Conservation (phyloP, 2,329 filamentous ascomycete genomes). For the Leptographium radiaticola region DNA sequence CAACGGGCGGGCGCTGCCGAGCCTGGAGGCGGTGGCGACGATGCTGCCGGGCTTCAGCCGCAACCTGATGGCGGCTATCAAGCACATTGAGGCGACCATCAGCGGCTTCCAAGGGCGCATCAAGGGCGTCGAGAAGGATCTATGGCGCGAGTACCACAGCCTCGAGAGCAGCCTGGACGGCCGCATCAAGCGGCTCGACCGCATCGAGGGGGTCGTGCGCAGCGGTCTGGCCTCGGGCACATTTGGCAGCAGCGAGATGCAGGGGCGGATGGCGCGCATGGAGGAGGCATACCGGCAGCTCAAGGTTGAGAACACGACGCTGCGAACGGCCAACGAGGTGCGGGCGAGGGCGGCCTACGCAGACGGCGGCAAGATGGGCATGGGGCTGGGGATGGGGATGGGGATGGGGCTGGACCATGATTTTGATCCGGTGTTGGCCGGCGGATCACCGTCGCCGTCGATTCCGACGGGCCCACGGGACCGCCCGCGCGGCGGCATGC, state of each 20-base stretch:
- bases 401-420: slow-evolving; percentile 10
- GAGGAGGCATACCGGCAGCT: slow-evolving; percentile 50
- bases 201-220: slow-evolving; percentile 67
- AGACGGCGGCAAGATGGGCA: no score
- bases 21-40: slow-evolving; percentile 71
- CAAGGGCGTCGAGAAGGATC: slow-evolving; percentile 71
- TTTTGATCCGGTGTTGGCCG: slow-evolving; percentile 16
- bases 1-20: slow-evolving; percentile 70
- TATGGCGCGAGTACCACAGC: slow-evolving; percentile 82
- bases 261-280: slow-evolving; percentile 36
- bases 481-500: slow-evolving; percentile 15
- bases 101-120: slow-evolving; percentile 68
- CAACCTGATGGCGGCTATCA: slow-evolving; percentile 76
- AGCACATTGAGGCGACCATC: slow-evolving; percentile 72
- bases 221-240: slow-evolving; percentile 43
- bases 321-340: slow-evolving; percentile 50
- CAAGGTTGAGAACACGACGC: slow-evolving; percentile 54
- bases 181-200: slow-evolving; percentile 74
- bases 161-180: slow-evolving; percentile 71
- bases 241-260: slow-evolving; percentile 23
- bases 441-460: slow-evolving; percentile 38
- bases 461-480: slow-evolving; percentile 41
- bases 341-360: slow-evolving; percentile 35
- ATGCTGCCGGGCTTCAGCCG: slow-evolving; percentile 82
- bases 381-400: no score